Percentiles rank a stretch among this genome's conserved stretches.
Evolutionary conservation across 2,329 filamentous ascomycete species (phyloP).

Genomic region (Pleurostoma richardsiae): DNA sequence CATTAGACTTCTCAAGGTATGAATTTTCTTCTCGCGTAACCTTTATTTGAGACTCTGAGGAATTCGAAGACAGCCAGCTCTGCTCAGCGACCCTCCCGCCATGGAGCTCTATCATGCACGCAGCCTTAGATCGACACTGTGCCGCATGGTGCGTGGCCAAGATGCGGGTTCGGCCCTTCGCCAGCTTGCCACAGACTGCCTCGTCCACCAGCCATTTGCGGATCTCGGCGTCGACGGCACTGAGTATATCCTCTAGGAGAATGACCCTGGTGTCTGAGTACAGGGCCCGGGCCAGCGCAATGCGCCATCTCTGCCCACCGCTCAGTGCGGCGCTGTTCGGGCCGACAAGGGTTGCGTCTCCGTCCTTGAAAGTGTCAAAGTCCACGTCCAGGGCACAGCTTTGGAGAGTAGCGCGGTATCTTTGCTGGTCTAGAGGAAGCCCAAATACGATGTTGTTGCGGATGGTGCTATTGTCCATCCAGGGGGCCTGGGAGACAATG

Average conservation of each 20-base stretch:
- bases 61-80: conserved; percentile 12
- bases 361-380: conserved; percentile 32
- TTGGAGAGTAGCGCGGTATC: conserved; percentile 41
- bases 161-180: conserved; percentile 52
- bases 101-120: conserved; percentile 20
- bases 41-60: background rate
- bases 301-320: conserved; percentile 39
- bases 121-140: conserved; percentile 21
- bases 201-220: conserved; percentile 43
- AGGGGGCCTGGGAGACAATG: conserved; percentile 41
- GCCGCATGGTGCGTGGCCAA: conserved; percentile 51
- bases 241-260: conserved; percentile 44
- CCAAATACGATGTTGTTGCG: conserved; percentile 41
- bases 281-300: conserved; percentile 38
- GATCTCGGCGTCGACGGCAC: conserved; percentile 41
- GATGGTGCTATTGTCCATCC: conserved; percentile 40
- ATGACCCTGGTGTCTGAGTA: conserved; percentile 37
- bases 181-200: conserved; percentile 46
- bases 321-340: conserved; percentile 36
- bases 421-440: conserved; percentile 25
- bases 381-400: conserved; percentile 39
- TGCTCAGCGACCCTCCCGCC: conserved; percentile 15
- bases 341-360: conserved; percentile 37
- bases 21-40: too few relatives aligned
- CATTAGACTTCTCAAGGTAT: background rate